These are phyloP conservation scores for Glomus cerebriforme DNA, from an alignment of 192 early-diverging fungal genomes.

Conservation along the genomic window DNA sequence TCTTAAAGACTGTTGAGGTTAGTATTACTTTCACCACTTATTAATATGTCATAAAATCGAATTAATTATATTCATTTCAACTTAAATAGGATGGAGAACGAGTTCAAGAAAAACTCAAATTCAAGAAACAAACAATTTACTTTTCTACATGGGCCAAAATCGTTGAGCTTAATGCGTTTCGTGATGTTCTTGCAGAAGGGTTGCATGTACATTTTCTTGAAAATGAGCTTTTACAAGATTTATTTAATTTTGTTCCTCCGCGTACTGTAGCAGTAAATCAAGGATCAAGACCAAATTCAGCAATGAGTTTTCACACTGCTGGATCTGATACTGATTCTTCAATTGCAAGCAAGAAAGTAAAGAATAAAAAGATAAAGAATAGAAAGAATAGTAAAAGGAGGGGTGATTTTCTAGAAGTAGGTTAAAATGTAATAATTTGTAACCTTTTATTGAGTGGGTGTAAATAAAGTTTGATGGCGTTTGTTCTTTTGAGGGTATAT, in stretches of 20 bases:
- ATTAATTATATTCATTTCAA: background rate
- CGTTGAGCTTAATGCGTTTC: constrained; percentile 9
- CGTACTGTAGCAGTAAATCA: background rate
- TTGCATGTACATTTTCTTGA: constrained; percentile 20
- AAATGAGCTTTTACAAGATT: constrained; percentile 13
- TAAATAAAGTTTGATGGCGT: too few species aligned
- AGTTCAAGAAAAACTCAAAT: constrained; percentile 7
- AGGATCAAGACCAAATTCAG: constrained; percentile 2
- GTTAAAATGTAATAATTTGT: background rate
- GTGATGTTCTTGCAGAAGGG: constrained; percentile 19
- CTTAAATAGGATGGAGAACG: background rate
- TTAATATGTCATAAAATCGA: background rate
- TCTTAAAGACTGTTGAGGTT: constrained; percentile 61
- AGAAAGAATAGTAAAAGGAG: constrained; percentile 9
- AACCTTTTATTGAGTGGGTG: too few species aligned
- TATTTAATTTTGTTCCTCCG: constrained; percentile 20
- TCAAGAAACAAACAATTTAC: constrained; percentile 30
- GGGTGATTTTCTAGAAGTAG: constrained; percentile 17
- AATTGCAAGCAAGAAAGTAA: constrained; percentile 13
- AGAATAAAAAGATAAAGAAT: constrained; percentile 6
- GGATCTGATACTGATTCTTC: constrained; percentile 27
- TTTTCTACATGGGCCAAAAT: constrained; percentile 28
- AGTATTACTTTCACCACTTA: background rate
- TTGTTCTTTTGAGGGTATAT: too few species aligned
- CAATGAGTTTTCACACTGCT: constrained; percentile 26